Percentiles rank a stretch among this genome's conserved stretches.
phyloP scores from a whole-genome alignment of 1,284 basidiomycete genomes.

The Sphagnurus paluster region DNA sequence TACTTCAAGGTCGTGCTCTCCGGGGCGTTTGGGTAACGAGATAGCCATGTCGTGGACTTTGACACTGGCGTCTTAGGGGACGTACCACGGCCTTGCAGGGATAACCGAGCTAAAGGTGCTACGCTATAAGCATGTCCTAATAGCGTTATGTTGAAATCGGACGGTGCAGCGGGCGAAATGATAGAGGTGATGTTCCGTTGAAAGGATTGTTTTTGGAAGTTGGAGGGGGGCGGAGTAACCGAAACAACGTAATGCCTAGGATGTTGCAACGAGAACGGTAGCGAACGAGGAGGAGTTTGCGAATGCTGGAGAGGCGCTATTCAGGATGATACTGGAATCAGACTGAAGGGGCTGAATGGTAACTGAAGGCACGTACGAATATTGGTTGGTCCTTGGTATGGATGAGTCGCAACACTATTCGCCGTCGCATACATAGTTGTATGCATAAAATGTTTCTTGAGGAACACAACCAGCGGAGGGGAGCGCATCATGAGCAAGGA shows the following conservation, averaged over 20 bases:
- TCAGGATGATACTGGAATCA: too few relatives aligned
- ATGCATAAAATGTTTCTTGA: too few relatives aligned
- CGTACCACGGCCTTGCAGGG: conserved; percentile 87
- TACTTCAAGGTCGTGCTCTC: conserved; percentile 85
- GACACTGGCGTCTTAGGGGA: conserved; percentile 90
- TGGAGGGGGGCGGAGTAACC: conserved; percentile 87
- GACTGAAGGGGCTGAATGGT: too few relatives aligned
- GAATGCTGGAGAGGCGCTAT: too few relatives aligned
- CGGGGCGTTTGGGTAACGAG: conserved; percentile 85
- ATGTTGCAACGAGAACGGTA: conserved; percentile 77
- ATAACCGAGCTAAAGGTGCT: conserved; percentile 87
- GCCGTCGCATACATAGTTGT: too few relatives aligned
- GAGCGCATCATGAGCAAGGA: too few relatives aligned
- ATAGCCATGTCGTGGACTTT: conserved; percentile 93
- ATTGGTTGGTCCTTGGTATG: too few relatives aligned
- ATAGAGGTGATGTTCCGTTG: conserved; percentile 80
- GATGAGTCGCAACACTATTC: too few relatives aligned
- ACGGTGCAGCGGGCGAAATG: conserved; percentile 67
- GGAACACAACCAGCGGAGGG: too few relatives aligned
- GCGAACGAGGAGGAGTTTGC: too few relatives aligned
- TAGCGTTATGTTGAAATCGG: conserved; percentile 72
- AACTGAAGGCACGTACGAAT: too few relatives aligned
- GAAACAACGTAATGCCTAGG: conserved; percentile 89
- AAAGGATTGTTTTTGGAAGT: conserved; percentile 81
- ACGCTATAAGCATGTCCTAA: conserved; percentile 90